phyloP scores from a whole-genome alignment of 805 yeast genomes.

The Lachancea quebecensis region DNA sequence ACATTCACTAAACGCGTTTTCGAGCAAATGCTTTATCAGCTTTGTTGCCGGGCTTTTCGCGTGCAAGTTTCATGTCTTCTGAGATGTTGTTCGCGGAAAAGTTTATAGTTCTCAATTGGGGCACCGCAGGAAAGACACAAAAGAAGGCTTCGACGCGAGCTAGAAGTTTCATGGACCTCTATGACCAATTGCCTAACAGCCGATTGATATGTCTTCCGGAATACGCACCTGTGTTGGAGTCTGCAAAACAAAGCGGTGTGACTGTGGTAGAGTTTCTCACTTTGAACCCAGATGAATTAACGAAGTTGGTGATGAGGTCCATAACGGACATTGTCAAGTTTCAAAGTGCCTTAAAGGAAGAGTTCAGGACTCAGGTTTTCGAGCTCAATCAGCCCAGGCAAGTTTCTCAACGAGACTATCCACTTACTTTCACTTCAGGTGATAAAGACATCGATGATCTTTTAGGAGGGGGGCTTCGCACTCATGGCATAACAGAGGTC shows the following conservation, averaged over 20 bases:
- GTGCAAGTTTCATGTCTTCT: no score
- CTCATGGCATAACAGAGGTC: conserved; percentile 60
- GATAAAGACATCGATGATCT: conserved; percentile 42
- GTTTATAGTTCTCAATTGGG: no score
- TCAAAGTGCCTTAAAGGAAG: conserved; percentile 15
- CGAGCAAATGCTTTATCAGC: no score
- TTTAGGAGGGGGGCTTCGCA: conserved; percentile 50
- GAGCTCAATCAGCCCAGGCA: conserved; percentile 5
- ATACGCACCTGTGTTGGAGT: conserved; percentile 26
- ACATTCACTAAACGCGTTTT: no score
- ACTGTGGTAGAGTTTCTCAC: conserved; percentile 38
- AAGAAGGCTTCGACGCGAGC: no score
- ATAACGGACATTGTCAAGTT: conserved; percentile 29
- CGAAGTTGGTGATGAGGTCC: conserved; percentile 31
- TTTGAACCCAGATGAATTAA: conserved; percentile 30
- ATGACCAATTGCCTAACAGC: conserved; percentile 36
- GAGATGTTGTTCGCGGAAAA: no score
- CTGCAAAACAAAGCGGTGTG: conserved; percentile 27
- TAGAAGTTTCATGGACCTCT: conserved; percentile 33
- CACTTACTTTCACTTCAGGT: conserved; percentile 43
- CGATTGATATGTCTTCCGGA: conserved; percentile 30
- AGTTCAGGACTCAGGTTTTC: conserved; percentile 12
- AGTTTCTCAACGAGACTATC: conserved; percentile 4
- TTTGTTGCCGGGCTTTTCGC: no score
- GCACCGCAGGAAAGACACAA: no score